phyloP scores from a whole-genome alignment of 257 asterid genomes.

The Mitragyna speciosa region DNA sequence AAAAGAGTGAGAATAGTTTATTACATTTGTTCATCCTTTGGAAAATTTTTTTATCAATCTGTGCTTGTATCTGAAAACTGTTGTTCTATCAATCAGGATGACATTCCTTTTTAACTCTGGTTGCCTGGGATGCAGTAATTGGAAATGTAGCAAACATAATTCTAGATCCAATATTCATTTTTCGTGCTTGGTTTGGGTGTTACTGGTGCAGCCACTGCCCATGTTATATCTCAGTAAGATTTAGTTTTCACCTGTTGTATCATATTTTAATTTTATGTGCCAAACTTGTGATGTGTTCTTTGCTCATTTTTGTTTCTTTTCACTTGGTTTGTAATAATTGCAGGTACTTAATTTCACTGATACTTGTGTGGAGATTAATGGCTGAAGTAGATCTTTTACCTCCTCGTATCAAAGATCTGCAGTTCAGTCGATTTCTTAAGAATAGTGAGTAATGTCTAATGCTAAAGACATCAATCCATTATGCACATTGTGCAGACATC shows the following conservation, averaged over 20 bases:
- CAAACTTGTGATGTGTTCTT: not conserved
- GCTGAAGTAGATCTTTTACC: slow-evolving; percentile 59
- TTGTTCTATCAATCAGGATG: not conserved
- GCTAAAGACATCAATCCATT: not conserved
- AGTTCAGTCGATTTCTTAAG: slow-evolving; percentile 61
- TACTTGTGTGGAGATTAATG: slow-evolving; percentile 59
- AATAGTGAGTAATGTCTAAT: slow-evolving; percentile 44
- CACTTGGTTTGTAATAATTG: slow-evolving; percentile 1
- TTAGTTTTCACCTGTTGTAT: not conserved
- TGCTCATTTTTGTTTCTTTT: not conserved
- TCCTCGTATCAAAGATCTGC: slow-evolving; percentile 55
- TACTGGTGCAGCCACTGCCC: slow-evolving; percentile 58
- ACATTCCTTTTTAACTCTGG: slow-evolving; percentile 8
- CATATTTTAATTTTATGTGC: slow-evolving; percentile 1
- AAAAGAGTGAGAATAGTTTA: not conserved
- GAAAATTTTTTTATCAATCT: not conserved
- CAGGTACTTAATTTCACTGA: slow-evolving; percentile 69
- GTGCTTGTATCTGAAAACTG: not conserved
- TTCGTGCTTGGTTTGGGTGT: slow-evolving; percentile 42
- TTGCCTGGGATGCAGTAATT: slow-evolving; percentile 30
- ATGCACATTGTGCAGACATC: not conserved
- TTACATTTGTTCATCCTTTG: not conserved
- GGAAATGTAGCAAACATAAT: slow-evolving; percentile 49
- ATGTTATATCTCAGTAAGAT: slow-evolving; percentile 57
- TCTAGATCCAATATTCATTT: slow-evolving; percentile 48